Conservation (phyloP, 225 moss, liverwort and hornwort genomes). For the Polytrichum commune region DNA sequence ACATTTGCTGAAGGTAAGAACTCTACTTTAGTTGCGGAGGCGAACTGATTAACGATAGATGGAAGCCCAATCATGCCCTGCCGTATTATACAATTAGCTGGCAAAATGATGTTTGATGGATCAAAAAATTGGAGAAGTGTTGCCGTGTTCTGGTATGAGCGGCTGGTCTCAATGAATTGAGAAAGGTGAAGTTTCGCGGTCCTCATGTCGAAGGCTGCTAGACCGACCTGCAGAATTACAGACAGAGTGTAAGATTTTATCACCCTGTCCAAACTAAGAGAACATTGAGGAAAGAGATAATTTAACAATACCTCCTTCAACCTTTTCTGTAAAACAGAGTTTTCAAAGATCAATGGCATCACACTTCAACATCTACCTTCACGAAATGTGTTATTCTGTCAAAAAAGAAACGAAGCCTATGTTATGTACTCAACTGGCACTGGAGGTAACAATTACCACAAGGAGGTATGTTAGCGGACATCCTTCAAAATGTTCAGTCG, state of each 20-base stretch:
- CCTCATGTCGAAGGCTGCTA: constrained; percentile 86
- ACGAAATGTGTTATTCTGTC: too few species aligned
- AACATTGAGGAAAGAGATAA: background rate
- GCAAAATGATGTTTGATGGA: constrained; percentile 51
- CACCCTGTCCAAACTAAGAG: background rate
- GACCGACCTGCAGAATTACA: constrained; percentile 54
- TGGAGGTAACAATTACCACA: too few species aligned
- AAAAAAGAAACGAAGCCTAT: too few species aligned
- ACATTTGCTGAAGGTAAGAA: too few species aligned
- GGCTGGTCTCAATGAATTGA: constrained; percentile 91
- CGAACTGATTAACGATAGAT: constrained; percentile 56
- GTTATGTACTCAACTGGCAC: too few species aligned
- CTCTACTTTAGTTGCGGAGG: constrained; percentile 66
- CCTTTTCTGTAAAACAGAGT: background rate
- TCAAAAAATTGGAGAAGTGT: constrained; percentile 65
- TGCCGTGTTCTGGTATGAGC: constrained; percentile 85
- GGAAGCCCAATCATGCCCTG: constrained; percentile 63
- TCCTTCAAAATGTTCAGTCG: too few species aligned
- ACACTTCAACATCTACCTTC: too few species aligned
- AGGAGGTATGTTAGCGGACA: too few species aligned
- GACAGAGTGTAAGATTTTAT: too few species aligned
- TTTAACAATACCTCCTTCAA: background rate
- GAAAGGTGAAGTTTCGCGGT: constrained; percentile 78
- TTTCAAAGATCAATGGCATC: too few species aligned
- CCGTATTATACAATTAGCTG: constrained; percentile 40